These are phyloP conservation scores for Ziziphus jujuba DNA, from an alignment of 306 rosid species.

Conservation along the genomic window DNA sequence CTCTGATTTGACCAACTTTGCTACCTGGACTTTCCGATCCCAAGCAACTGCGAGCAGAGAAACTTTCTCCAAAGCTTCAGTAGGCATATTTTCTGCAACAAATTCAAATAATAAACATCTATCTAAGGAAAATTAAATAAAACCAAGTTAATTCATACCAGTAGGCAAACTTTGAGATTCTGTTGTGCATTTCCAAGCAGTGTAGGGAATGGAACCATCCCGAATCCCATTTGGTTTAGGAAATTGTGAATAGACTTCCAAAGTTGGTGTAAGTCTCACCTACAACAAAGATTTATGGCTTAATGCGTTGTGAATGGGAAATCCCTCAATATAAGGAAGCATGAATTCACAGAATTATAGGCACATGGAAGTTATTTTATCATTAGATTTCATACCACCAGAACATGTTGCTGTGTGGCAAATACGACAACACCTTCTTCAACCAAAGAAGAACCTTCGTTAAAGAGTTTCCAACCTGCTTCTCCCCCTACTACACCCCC, in stretches of 20 bases:
- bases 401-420: conserved; percentile 90
- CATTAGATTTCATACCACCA: conserved; percentile 87
- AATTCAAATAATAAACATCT: conserved; percentile 12
- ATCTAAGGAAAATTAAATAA: conserved; percentile 26
- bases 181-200: conserved; percentile 89
- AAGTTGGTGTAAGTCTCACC: conserved; percentile 74
- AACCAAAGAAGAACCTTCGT: conserved; percentile 77
- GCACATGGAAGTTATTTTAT: conserved; percentile 37
- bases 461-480: conserved; percentile 94
- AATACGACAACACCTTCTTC: conserved; percentile 94
- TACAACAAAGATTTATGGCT: conserved; percentile 37
- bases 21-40: conserved; percentile 93
- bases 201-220: conserved; percentile 95
- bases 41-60: conserved; percentile 96
- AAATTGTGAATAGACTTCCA: conserved; percentile 76
- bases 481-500: conserved; percentile 98
- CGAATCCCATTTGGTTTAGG: conserved; percentile 87
- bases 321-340: conserved; percentile 22
- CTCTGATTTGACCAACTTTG: conserved; percentile 82
- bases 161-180: conserved; percentile 38
- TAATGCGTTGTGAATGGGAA: conserved; percentile 20
- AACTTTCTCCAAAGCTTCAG: conserved; percentile 70
- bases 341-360: conserved; percentile 33
- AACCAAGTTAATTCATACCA: conserved; percentile 47
- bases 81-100: conserved; percentile 51